Conservation (phyloP, 495 filamentous ascomycete genomes). For the Aspergillus coremiiformis region DNA sequence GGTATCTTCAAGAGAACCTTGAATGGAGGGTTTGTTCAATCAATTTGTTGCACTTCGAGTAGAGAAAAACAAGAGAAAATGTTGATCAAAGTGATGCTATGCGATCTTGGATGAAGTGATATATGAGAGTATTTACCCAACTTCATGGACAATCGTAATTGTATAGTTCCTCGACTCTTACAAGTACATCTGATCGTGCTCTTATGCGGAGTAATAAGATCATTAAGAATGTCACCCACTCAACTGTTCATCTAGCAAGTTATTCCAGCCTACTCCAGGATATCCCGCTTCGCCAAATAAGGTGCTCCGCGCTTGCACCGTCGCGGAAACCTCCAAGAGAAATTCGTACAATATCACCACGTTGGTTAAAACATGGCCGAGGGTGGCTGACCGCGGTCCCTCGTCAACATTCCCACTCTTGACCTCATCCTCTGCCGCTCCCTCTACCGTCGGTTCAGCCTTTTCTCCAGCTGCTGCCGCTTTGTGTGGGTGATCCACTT, state of each 20-base stretch:
- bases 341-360: constrained; percentile 62
- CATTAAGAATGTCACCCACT: not conserved
- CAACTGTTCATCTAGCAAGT: not conserved
- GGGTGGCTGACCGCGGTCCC: constrained; percentile 40
- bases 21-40: too few species aligned
- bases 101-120: too few species aligned
- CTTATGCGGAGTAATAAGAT: not conserved
- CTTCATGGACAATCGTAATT: too few species aligned
- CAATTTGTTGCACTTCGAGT: too few species aligned
- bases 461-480: constrained; percentile 14
- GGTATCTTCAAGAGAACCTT: too few species aligned
- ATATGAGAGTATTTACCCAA: too few species aligned
- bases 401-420: constrained; percentile 21
- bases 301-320: constrained; percentile 78
- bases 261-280: constrained; percentile 2
- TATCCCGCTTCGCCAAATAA: constrained; percentile 80
- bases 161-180: too few species aligned
- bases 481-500: constrained; percentile 10
- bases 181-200: too few species aligned
- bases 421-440: constrained; percentile 36
- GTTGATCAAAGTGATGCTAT: too few species aligned
- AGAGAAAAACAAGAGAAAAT: too few species aligned
- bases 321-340: constrained; percentile 76
- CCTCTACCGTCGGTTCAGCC: constrained; percentile 22
- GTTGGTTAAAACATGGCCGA: constrained; percentile 80